phyloP scores from a whole-genome alignment of 2,329 filamentous ascomycete genomes.

The Venturia pyrina region DNA sequence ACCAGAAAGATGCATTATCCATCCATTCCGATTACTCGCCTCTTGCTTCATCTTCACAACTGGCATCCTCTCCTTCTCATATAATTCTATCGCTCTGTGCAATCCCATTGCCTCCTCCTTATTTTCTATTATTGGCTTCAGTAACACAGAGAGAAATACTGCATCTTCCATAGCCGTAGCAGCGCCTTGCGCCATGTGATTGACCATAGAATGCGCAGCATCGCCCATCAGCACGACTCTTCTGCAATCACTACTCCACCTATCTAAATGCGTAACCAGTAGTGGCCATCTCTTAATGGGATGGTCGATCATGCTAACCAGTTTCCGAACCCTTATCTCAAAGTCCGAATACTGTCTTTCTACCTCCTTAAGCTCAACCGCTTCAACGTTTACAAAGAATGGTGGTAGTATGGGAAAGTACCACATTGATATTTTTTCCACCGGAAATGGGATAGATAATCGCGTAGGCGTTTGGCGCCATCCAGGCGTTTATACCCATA shows the following conservation, averaged over 20 bases:
- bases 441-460: conserved; percentile 38
- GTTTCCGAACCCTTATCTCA: conserved; percentile 34
- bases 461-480: conserved; percentile 31
- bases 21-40: conserved; percentile 29
- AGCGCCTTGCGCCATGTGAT: conserved; percentile 36
- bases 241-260: conserved; percentile 31
- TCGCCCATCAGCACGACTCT: conserved; percentile 37
- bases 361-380: conserved; percentile 35
- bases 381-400: conserved; percentile 26
- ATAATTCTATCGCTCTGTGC: conserved; percentile 27
- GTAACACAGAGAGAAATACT: conserved; percentile 29
- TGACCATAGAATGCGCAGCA: conserved; percentile 33
- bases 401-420: conserved; percentile 33
- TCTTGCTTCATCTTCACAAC: conserved; percentile 35
- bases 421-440: conserved; percentile 37
- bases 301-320: conserved; percentile 29
- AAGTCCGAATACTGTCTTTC: conserved; percentile 33
- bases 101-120: conserved; percentile 23
- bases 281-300: conserved; percentile 33
- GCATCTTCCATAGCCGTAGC: conserved; percentile 38
- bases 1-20: conserved; percentile 28
- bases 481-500: conserved; percentile 36
- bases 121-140: conserved; percentile 21
- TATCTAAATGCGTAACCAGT: conserved; percentile 31
- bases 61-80: conserved; percentile 33